A percentile compares a stretch with the other conserved stretches of the same genome.
Conservation (phyloP, 148 eudicot species). For the Simmondsia chinensis region DNA sequence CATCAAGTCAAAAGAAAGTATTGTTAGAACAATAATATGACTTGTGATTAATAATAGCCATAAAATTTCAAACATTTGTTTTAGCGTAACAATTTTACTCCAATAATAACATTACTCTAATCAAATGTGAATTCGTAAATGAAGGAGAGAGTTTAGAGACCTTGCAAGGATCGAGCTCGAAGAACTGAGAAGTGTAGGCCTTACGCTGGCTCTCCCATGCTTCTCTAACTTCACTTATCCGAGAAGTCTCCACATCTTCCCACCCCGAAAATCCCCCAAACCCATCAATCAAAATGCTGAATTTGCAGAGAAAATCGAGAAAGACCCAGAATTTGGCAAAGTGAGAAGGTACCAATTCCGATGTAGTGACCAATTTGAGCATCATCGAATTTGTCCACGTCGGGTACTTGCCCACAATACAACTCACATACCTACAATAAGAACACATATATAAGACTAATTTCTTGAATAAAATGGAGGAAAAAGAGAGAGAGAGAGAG, state of each 20-base stretch:
- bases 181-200: conserved; percentile 61
- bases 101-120: background rate
- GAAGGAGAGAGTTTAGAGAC: conserved; percentile 21
- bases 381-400: conserved; percentile 72
- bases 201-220: conserved; percentile 91
- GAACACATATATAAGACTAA: background rate
- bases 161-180: conserved; percentile 73
- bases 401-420: conserved; percentile 63
- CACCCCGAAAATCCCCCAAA: conserved; percentile 2
- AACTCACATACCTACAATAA: conserved; percentile 58
- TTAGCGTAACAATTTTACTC: too few species aligned
- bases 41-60: too few species aligned
- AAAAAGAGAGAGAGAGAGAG: background rate
- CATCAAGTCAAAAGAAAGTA: too few species aligned
- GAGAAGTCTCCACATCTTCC: conserved; percentile 69
- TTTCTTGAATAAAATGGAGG: background rate
- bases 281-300: background rate
- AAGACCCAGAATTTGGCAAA: background rate
- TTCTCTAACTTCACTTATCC: conserved; percentile 53
- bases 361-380: conserved; percentile 82
- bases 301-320: background rate
- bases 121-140: background rate
- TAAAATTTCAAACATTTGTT: too few species aligned
- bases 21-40: too few species aligned
- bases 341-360: conserved; percentile 59